Percentiles rank a stretch among this genome's conserved stretches.
Conservation (phyloP, 257 asterid genomes). For the Solanum tarijense region DNA sequence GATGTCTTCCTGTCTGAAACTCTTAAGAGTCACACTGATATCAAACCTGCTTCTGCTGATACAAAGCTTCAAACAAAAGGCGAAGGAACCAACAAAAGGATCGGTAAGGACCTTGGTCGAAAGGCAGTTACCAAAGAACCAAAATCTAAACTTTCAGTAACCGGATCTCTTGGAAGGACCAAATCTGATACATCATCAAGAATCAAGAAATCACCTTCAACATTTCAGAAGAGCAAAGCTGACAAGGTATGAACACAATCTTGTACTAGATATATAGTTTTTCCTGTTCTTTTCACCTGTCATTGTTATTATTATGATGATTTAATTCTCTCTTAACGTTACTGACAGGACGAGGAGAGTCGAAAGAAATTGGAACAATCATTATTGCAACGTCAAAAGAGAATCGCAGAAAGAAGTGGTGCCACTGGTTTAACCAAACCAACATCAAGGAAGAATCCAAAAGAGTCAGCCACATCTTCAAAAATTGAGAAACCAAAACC, state of each 20-base stretch:
- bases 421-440: conserved; percentile 21
- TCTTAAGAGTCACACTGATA: conserved; percentile 8
- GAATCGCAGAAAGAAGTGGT: conserved; percentile 76
- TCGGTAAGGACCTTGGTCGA: conserved; percentile 13
- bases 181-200: conserved; percentile 37
- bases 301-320: background rate
- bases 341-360: conserved; percentile 57
- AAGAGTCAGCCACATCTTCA: conserved; percentile 21
- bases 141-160: conserved; percentile 25
- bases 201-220: conserved; percentile 24
- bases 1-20: conserved; percentile 25
- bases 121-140: conserved; percentile 27
- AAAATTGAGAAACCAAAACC: conserved; percentile 23
- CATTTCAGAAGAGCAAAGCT: conserved; percentile 29
- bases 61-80: conserved; percentile 12
- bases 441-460: conserved; percentile 21
- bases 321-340: background rate
- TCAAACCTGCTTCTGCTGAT: conserved; percentile 13
- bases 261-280: background rate
- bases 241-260: conserved; percentile 31
- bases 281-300: background rate
- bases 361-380: conserved; percentile 64
- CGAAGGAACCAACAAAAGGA: conserved; percentile 13
- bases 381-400: conserved; percentile 48
- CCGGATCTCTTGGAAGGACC: conserved; percentile 35